Conservation (phyloP, 495 filamentous ascomycete genomes). For the Trichoderma virens region DNA sequence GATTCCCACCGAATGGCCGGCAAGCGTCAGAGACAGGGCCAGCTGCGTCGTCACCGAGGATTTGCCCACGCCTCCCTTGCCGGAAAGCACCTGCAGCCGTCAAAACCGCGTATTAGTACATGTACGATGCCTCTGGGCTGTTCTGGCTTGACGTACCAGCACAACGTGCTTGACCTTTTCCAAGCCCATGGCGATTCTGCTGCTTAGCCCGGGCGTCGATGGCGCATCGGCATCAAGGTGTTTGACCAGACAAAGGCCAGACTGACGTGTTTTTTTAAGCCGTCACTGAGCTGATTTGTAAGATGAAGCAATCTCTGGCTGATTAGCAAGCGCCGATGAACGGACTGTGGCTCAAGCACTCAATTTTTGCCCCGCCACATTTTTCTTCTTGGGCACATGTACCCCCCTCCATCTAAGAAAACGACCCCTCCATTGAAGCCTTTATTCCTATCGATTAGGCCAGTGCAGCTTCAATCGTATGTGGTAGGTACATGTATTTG, state of each 20-base stretch:
- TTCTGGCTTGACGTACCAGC: slow-evolving; percentile 33
- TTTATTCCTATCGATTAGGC: background rate
- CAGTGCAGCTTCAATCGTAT: no score
- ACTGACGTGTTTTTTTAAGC: background rate
- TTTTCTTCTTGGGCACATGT: no score
- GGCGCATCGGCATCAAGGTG: background rate
- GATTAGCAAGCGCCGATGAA: background rate
- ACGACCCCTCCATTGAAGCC: background rate
- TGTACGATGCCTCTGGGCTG: slow-evolving; percentile 8
- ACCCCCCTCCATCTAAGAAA: no score
- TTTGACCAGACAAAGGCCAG: background rate
- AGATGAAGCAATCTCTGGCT: background rate
- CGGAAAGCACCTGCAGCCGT: slow-evolving; percentile 66
- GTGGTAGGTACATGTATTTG: no score
- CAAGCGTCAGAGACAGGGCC: slow-evolving; percentile 77
- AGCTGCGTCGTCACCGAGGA: slow-evolving; percentile 94
- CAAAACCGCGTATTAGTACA: slow-evolving; percentile 4
- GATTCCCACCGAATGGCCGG: slow-evolving; percentile 81
- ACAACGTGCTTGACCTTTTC: slow-evolving; percentile 53
- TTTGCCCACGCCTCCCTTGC: slow-evolving; percentile 97
- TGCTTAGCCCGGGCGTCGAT: background rate
- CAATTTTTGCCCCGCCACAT: background rate
- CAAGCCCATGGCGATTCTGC: slow-evolving; percentile 41
- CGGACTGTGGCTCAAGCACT: background rate
- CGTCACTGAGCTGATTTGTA: background rate